phyloP scores from a whole-genome alignment of 305 asterid species.

The Fraxinus sp. region DNA sequence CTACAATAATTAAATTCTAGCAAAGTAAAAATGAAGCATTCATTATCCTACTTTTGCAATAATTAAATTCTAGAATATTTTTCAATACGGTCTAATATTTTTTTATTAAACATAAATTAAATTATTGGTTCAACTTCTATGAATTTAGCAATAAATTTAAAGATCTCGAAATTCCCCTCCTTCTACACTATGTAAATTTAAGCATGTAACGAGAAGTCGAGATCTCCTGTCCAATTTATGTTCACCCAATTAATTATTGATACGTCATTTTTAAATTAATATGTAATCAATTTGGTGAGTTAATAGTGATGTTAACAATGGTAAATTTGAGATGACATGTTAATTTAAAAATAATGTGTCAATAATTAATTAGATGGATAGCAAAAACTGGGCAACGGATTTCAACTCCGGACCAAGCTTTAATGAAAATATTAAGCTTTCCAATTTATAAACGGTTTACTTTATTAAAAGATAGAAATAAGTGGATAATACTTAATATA shows the following conservation, averaged over 20 bases:
- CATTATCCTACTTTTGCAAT: neutral
- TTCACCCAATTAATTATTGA: too few relatives aligned
- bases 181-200: neutral
- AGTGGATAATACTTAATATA: neutral
- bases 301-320: too few relatives aligned
- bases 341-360: too few relatives aligned
- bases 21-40: neutral
- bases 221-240: too few relatives aligned
- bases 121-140: neutral
- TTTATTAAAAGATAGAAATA: too few relatives aligned
- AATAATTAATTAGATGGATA: too few relatives aligned
- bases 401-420: neutral
- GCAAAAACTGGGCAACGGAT: too few relatives aligned
- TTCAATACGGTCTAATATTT: neutral
- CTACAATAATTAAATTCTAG: neutral
- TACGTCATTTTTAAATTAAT: too few relatives aligned
- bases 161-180: neutral
- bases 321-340: too few relatives aligned
- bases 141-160: neutral
- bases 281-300: too few relatives aligned
- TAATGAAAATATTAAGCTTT: neutral
- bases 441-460: too few relatives aligned
- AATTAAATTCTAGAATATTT: neutral
- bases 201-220: neutral
- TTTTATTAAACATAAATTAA: neutral